phyloP scores from a whole-genome alignment of 768 basidiomycete genomes.

The Rhodocollybia butyracea region DNA sequence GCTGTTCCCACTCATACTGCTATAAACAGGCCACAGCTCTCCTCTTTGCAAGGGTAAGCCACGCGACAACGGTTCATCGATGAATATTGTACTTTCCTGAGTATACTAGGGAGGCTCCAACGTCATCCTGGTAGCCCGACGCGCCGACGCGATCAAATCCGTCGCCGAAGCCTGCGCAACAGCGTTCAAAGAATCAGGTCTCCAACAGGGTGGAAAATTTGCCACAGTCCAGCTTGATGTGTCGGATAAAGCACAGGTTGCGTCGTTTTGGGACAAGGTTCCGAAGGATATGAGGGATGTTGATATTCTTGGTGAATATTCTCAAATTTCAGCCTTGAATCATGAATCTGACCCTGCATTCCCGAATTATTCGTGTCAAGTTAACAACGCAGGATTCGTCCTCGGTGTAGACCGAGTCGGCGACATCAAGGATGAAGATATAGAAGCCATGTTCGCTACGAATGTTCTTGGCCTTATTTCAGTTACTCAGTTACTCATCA shows the following conservation, averaged over 20 bases:
- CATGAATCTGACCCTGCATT: background rate
- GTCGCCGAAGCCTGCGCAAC: slow-evolving; percentile 64
- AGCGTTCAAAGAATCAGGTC: slow-evolving; percentile 71
- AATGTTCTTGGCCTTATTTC: slow-evolving; percentile 85
- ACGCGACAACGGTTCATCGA: background rate
- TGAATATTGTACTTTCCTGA: background rate
- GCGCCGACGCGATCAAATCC: slow-evolving; percentile 66
- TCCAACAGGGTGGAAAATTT: slow-evolving; percentile 77
- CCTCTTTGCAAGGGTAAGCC: slow-evolving; percentile 77
- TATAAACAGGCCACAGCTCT: slow-evolving; percentile 71
- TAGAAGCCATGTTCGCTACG: slow-evolving; percentile 81
- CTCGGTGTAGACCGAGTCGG: slow-evolving; percentile 87
- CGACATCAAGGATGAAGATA: slow-evolving; percentile 68
- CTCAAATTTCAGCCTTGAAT: background rate
- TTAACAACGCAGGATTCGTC: slow-evolving; percentile 83
- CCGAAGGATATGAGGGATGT: slow-evolving; percentile 67
- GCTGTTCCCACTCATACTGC: background rate
- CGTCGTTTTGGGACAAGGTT: slow-evolving; percentile 66
- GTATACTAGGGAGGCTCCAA: slow-evolving; percentile 81
- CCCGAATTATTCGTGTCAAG: too few species aligned
- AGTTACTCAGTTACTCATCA: slow-evolving; percentile 72
- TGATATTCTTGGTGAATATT: slow-evolving; percentile 75
- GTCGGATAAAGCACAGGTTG: slow-evolving; percentile 70
- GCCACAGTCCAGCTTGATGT: slow-evolving; percentile 74
- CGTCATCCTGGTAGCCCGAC: slow-evolving; percentile 79